Conservation (phyloP, 2,329 filamentous ascomycete species). For the Xylaria sp. region DNA sequence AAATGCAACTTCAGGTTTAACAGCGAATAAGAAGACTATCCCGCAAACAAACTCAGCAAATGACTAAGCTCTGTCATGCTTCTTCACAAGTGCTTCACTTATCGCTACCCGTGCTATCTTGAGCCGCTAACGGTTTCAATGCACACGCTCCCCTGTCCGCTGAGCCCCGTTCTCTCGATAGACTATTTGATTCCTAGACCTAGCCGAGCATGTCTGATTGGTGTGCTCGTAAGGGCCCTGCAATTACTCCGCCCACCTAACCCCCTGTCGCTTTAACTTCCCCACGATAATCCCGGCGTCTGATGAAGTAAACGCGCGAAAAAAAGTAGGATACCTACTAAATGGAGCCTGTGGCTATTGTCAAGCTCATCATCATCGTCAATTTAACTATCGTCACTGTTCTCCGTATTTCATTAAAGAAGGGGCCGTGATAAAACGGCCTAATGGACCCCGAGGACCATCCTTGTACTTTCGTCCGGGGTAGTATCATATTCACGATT, state of each 20-base stretch:
- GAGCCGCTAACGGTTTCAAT: background rate
- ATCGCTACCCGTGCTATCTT: background rate
- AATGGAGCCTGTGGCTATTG: background rate
- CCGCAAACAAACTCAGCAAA: background rate
- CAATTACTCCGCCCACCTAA: background rate
- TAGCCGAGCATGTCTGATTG: background rate
- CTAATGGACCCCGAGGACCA: background rate
- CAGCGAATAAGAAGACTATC: background rate
- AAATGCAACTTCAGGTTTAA: background rate
- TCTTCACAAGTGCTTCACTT: background rate
- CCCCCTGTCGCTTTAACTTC: background rate
- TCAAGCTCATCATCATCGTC: background rate
- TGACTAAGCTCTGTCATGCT: background rate
- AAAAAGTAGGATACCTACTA: background rate
- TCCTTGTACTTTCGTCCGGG: background rate
- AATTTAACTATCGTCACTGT: background rate
- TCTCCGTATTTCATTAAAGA: background rate
- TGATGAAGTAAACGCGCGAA: background rate
- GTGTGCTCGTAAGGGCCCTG: slow-evolving; percentile 21
- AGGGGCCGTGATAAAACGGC: background rate
- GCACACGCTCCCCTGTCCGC: background rate
- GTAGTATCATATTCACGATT: background rate
- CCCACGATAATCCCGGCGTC: background rate
- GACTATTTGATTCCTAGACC: background rate
- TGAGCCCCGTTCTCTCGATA: background rate